Evolutionary conservation across 352 stramenopile species (phyloP), one percentile per base, ranked within the genome.

Genomic region (Globisporangium middletonii): DNA sequence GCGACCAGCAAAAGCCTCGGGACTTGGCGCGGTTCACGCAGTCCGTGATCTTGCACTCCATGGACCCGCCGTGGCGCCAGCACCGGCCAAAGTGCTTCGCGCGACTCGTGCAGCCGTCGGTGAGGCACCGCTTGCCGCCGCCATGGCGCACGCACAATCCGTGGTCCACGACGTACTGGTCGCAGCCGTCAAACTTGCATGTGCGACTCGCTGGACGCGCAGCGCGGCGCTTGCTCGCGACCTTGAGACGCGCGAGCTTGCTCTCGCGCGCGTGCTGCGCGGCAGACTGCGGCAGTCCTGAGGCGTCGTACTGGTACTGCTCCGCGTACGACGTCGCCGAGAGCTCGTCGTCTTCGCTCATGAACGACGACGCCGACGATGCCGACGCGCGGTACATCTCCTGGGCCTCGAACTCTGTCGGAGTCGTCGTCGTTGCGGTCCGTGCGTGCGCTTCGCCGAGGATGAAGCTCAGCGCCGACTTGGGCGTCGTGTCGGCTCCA

Each of bases 21-120:
- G 83, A 90, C 64, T 93, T 92, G 64, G 83, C 83, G n/a, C 83
- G 82, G 52, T 93, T 93, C 38, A 79, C 71, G 57, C 85, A 95
- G 23, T 67, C 72, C 4, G 65, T 59, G 35, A 89, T 64, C 57
- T 86, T 92, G 68, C 84, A 94, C 52, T 80, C 72, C 1, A 67
- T 88, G 9, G 81, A 92, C n/a, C 81, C 81, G 80, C 81, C 81
- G 33, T 92, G 81, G 51, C 80, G 75, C 81, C 81, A 92, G 68
- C 81, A 92, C 4, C 72, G 80, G 2, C 79, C 77, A 62, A 78
- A 68, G 56, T 92, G 72, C 64, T 92, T 92, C 7, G 81, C 81
- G 62, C 81, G 77, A 60, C 77, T 89, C 42, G 66, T 82, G 59
- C 81, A 91, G 42, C 74, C 78, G 13, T 79, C 66, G 1, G 68